phyloP scores from a whole-genome alignment of 2,329 filamentous ascomycete genomes.

The Penicillium griseofulvum region DNA sequence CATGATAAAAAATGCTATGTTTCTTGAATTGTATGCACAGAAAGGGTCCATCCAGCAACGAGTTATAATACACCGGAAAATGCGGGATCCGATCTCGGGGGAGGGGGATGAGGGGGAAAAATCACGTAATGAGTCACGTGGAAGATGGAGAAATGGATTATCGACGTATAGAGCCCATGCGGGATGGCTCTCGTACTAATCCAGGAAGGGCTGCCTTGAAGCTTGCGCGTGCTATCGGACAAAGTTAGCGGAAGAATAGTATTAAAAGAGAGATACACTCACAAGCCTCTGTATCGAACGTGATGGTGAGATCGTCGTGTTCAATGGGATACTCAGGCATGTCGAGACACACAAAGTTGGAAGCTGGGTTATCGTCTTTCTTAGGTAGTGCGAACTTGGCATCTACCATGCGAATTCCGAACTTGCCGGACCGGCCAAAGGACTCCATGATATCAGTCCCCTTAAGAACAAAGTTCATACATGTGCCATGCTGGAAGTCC shows the following conservation, averaged over 20 bases:
- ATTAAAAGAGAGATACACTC: slow-evolving; percentile 38
- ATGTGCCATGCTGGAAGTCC: slow-evolving; percentile 80
- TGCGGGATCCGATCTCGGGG: slow-evolving; percentile 2
- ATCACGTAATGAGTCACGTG: slow-evolving; percentile 21
- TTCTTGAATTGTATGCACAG: slow-evolving; percentile 21
- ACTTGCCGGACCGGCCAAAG: slow-evolving; percentile 63
- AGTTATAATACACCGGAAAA: slow-evolving; percentile 16
- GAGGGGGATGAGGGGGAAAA: slow-evolving; percentile 3
- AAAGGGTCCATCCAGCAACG: background rate
- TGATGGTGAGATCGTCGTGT: slow-evolving; percentile 84
- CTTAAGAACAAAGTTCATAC: slow-evolving; percentile 85
- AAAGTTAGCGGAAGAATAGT: background rate
- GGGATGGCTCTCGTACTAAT: slow-evolving; percentile 38
- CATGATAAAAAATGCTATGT: slow-evolving; percentile 27
- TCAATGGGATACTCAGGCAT: slow-evolving; percentile 86
- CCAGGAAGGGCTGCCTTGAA: slow-evolving; percentile 41
- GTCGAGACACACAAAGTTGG: slow-evolving; percentile 79
- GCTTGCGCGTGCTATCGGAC: slow-evolving; percentile 34
- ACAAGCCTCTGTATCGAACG: slow-evolving; percentile 79
- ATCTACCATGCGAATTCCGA: slow-evolving; percentile 75
- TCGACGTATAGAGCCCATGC: slow-evolving; percentile 43
- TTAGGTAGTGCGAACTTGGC: slow-evolving; percentile 84
- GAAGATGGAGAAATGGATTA: slow-evolving; percentile 16
- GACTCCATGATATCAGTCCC: slow-evolving; percentile 79
- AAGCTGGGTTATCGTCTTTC: slow-evolving; percentile 51